Evolutionary conservation across 106 monocot genomes (phyloP).

Genomic region (Ottelia alismoides): DNA sequence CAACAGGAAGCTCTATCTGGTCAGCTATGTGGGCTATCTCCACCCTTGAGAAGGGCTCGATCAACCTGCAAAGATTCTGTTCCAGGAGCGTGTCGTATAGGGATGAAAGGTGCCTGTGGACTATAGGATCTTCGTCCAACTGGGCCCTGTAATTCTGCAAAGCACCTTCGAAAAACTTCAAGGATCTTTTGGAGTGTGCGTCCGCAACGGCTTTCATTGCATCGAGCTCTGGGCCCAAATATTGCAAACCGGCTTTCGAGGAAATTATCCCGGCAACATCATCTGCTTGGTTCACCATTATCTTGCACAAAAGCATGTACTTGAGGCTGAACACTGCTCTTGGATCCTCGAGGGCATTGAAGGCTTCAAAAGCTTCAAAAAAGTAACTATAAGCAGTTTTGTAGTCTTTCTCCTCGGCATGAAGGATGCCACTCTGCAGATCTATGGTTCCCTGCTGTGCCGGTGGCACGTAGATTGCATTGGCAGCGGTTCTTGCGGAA

Average conservation of each 20-base stretch:
- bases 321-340: slow-evolving; percentile 80
- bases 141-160: slow-evolving; percentile 63
- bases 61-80: slow-evolving; percentile 89
- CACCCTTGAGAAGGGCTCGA: slow-evolving; percentile 80
- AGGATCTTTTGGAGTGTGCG: slow-evolving; percentile 72
- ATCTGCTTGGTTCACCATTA: slow-evolving; percentile 91
- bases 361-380: slow-evolving; percentile 96
- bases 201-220: slow-evolving; percentile 97
- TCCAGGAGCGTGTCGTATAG: slow-evolving; percentile 90
- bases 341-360: slow-evolving; percentile 79
- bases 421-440: slow-evolving; percentile 89
- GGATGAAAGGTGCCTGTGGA: slow-evolving; percentile 84
- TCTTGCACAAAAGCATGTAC: slow-evolving; percentile 99
- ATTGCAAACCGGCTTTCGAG: slow-evolving; percentile 81
- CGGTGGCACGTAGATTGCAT: slow-evolving; percentile 91
- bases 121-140: slow-evolving; percentile 90
- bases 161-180: slow-evolving; percentile 75
- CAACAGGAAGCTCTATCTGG: slow-evolving; percentile 66
- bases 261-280: slow-evolving; percentile 94
- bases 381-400: slow-evolving; percentile 97
- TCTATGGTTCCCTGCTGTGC: slow-evolving; percentile 90
- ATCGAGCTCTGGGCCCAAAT: slow-evolving; percentile 80
- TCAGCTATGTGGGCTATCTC: slow-evolving; percentile 71
- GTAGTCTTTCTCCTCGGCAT: slow-evolving; percentile 95
- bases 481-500: slow-evolving; percentile 90